These are phyloP conservation scores for Kokia cookei DNA, from an alignment of 441 rosid genomes.

Conservation along the genomic window DNA sequence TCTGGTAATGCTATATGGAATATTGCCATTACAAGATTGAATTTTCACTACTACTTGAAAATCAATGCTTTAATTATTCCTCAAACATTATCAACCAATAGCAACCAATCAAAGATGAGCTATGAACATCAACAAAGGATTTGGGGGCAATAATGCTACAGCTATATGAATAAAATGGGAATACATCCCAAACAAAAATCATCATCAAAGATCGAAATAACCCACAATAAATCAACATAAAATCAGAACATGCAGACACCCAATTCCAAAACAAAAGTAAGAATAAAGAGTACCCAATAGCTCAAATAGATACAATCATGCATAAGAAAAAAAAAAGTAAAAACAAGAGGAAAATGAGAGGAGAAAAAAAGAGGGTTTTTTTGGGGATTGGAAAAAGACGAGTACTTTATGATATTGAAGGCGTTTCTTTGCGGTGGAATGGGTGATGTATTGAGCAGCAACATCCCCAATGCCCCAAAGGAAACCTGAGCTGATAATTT, in stretches of 20 bases:
- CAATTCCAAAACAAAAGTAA: neutral
- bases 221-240: neutral
- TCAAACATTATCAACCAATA: neutral
- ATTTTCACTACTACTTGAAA: neutral
- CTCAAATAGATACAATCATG: neutral
- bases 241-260: neutral
- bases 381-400: neutral
- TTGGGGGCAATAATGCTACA: neutral
- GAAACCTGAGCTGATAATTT: slow-evolving; percentile 82
- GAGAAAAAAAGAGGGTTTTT: neutral
- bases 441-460: slow-evolving; percentile 89
- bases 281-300: neutral
- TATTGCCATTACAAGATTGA: neutral
- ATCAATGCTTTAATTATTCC: neutral
- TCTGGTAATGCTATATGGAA: neutral
- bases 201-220: neutral
- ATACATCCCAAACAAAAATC: neutral
- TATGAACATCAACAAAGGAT: neutral
- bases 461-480: slow-evolving; percentile 94
- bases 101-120: neutral
- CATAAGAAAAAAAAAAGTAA: neutral
- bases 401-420: slow-evolving; percentile 30
- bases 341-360: slow-evolving; percentile 7
- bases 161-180: neutral
- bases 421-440: slow-evolving; percentile 58